Percentiles rank a stretch among this genome's conserved stretches.
These are phyloP conservation scores for Naganishia onofrii DNA, from an alignment of 768 basidiomycete genomes.

Conservation along the genomic window DNA sequence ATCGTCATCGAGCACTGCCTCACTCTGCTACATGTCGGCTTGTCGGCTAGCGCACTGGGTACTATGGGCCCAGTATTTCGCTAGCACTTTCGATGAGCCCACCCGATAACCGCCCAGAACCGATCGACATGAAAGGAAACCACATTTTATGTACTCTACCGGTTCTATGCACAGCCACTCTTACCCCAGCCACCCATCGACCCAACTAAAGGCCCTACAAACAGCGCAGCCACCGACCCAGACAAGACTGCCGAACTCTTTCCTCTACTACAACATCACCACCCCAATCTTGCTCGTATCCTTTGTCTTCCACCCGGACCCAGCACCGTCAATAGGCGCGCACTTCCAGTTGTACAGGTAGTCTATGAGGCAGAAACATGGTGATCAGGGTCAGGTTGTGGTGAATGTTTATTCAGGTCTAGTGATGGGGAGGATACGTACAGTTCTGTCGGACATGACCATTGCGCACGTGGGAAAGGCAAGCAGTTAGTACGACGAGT, in stretches of 20 bases:
- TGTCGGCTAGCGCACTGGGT: too few relatives aligned
- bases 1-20: too few relatives aligned
- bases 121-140: background rate
- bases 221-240: too few relatives aligned
- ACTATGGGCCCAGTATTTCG: too few relatives aligned
- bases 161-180: too few relatives aligned
- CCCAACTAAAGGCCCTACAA: too few relatives aligned
- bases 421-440: slow-evolving; percentile 9
- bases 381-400: slow-evolving; percentile 14
- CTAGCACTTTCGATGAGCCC: too few relatives aligned
- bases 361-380: slow-evolving; percentile 40
- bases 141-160: background rate
- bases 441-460: slow-evolving; percentile 27
- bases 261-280: slow-evolving; percentile 74
- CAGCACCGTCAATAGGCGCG: slow-evolving; percentile 67
- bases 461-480: slow-evolving; percentile 15
- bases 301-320: slow-evolving; percentile 52
- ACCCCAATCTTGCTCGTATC: slow-evolving; percentile 61
- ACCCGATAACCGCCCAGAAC: too few relatives aligned
- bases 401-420: background rate
- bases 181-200: too few relatives aligned
- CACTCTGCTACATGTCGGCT: too few relatives aligned
- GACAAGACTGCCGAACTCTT: too few relatives aligned
- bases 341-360: slow-evolving; percentile 96
- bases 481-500: background rate